Evolutionary conservation across 495 filamentous ascomycete genomes (phyloP), one percentile per base, ranked within the genome.

Genomic region (Penicillium dipodomyicola): DNA sequence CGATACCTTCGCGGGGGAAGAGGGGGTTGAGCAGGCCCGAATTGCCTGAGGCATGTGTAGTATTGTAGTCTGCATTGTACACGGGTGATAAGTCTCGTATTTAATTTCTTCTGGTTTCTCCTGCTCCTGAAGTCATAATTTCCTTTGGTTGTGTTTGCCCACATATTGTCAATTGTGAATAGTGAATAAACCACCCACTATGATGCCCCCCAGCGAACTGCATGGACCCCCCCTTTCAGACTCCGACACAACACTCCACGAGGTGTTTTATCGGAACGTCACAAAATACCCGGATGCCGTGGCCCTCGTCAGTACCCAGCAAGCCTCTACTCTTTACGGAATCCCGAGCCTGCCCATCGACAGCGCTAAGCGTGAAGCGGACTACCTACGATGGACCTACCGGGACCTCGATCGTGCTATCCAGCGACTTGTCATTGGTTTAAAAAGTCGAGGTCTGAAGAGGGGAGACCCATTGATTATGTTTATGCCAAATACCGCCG

Each of bases 381-480:
- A 15, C 12, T 63, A 58, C 49, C 49, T 63, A 29, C 52, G 60
- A 56, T 65, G 63, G 63, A 60, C 56, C 5, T 63, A 65, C 39
- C 17, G 33, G 15, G 48, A 41, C 12, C 56, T 65, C 40, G 51
- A 50, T 19, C 35, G 25, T 10, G 63, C 53, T 29, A 17, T 57
- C 4, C 23, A 60, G n/a, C 47, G 47, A 30, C 23, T 65, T 32
- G 30, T 49, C 37, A n/a, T 3, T 40, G 44, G 56, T 27, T 50
- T 65, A 10, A 4, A 29, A 37, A 40, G 17, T 12, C 41, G 30
- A 20, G 56, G 59, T 3, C 17, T 63, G 8, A 44, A 15, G 43
- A n/a, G 23, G 44, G 63, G 54, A 7, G 43, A 35, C 22, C 57
- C 54, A 30, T 33, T 65, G 17, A 15, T 65, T 17, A 52, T 58